These are phyloP conservation scores for Phytophthora kernoviae DNA, from an alignment of 352 stramenopile genomes.

Conservation along the genomic window DNA sequence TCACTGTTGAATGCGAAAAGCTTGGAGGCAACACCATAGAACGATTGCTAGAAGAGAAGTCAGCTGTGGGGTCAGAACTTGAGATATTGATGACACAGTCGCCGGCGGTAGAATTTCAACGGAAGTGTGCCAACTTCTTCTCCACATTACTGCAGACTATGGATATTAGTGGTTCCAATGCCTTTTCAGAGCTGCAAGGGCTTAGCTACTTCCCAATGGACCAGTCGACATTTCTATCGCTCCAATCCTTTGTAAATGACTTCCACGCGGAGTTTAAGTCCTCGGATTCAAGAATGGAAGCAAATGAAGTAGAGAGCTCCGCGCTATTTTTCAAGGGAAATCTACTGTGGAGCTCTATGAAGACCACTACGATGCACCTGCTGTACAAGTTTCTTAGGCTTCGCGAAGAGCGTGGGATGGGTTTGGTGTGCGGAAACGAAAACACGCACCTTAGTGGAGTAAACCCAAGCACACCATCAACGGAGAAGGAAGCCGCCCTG, in stretches of 20 bases:
- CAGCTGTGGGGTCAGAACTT: constrained; percentile 31
- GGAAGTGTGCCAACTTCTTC: constrained; percentile 44
- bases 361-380: constrained; percentile 32
- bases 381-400: constrained; percentile 56
- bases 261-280: constrained; percentile 33
- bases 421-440: constrained; percentile 13
- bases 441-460: constrained; percentile 3
- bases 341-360: constrained; percentile 54
- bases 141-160: constrained; percentile 45
- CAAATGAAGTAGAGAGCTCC: constrained; percentile 15
- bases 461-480: not conserved
- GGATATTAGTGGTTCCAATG: constrained; percentile 36
- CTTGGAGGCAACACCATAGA: constrained; percentile 5
- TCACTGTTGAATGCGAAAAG: not conserved
- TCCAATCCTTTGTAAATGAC: constrained; percentile 60
- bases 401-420: constrained; percentile 67
- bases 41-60: constrained; percentile 14
- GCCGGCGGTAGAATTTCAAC: constrained; percentile 31
- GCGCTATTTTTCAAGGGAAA: constrained; percentile 65
- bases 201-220: constrained; percentile 59
- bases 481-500: constrained; percentile 6
- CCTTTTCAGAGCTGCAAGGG: constrained; percentile 50
- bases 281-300: constrained; percentile 3
- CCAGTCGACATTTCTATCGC: constrained; percentile 45
- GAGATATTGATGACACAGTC: constrained; percentile 35